Percentiles rank a stretch among this genome's conserved stretches.
Conservation (phyloP, 805 yeast genomes). For the Kluyveromyces lactis region DNA sequence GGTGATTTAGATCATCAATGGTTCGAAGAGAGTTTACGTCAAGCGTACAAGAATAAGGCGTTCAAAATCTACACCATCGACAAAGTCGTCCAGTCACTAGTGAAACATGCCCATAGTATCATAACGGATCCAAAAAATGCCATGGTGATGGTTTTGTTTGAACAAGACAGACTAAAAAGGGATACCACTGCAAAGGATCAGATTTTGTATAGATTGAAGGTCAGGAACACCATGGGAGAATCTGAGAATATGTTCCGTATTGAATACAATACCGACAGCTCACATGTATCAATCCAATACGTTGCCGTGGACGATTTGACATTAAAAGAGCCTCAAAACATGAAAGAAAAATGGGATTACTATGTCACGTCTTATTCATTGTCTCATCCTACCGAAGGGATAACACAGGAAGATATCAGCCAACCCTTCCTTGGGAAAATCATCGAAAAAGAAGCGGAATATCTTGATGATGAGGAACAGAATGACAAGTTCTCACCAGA, state of each 20-base stretch:
- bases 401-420: conserved; percentile 64
- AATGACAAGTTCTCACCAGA: conserved; percentile 29
- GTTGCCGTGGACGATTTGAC: conserved; percentile 86
- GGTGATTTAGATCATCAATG: conserved; percentile 89
- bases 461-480: conserved; percentile 30
- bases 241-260: conserved; percentile 94
- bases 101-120: conserved; percentile 81
- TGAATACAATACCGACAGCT: conserved; percentile 48
- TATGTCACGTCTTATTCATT: conserved; percentile 86
- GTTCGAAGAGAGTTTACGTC: conserved; percentile 93
- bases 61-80: conserved; percentile 89
- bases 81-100: conserved; percentile 75
- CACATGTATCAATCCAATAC: conserved; percentile 63
- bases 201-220: conserved; percentile 82
- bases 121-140: conserved; percentile 73
- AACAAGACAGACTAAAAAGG: conserved; percentile 58
- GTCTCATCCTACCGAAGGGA: conserved; percentile 97
- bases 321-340: conserved; percentile 55
- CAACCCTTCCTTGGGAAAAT: conserved; percentile 70
- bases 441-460: conserved; percentile 47
- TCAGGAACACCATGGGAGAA: conserved; percentile 66
- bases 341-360: conserved; percentile 85
- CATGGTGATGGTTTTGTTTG: conserved; percentile 74
- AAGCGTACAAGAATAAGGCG: conserved; percentile 89
- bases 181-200: conserved; percentile 77